Percentiles rank a stretch among this genome's conserved stretches.
Conservation (phyloP, 164 flowering plant genomes). For the Aristolochia californica region DNA sequence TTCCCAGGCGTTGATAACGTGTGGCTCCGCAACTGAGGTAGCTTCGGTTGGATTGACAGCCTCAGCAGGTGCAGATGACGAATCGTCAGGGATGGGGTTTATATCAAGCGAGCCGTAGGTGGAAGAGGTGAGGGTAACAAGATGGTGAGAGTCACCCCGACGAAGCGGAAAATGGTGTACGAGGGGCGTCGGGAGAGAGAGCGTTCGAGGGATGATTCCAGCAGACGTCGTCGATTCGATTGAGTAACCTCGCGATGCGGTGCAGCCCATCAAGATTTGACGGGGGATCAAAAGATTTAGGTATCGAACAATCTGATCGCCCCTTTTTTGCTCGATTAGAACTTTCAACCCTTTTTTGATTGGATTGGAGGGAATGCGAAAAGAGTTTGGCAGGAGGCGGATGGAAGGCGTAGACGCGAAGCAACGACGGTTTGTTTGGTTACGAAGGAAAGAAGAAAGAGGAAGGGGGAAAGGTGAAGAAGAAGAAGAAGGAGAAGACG, state of each 20-base stretch:
- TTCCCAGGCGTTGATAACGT: conserved; percentile 79
- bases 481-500: too few species aligned
- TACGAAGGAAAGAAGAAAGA: not conserved
- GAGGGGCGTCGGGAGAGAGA: conserved; percentile 48
- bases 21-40: conserved; percentile 12
- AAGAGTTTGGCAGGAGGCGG: not conserved
- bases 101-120: conserved; percentile 18
- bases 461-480: too few species aligned
- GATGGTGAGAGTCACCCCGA: conserved; percentile 70
- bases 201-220: conserved; percentile 21
- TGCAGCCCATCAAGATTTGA: conserved; percentile 34
- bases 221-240: conserved; percentile 3
- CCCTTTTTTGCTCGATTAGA: too few species aligned
- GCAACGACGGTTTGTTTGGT: not conserved
- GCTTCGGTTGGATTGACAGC: conserved; percentile 11
- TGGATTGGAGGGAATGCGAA: not conserved
- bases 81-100: conserved; percentile 2
- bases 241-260: conserved; percentile 26
- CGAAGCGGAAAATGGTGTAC: conserved; percentile 60
- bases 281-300: not conserved
- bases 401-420: conserved; percentile 1
- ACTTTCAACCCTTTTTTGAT: too few species aligned
- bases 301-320: too few species aligned
- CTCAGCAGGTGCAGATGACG: not conserved
- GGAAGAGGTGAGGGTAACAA: conserved; percentile 71